Evolutionary conservation across 1,284 basidiomycete species (phyloP).

Genomic region (Agaricales sp.): DNA sequence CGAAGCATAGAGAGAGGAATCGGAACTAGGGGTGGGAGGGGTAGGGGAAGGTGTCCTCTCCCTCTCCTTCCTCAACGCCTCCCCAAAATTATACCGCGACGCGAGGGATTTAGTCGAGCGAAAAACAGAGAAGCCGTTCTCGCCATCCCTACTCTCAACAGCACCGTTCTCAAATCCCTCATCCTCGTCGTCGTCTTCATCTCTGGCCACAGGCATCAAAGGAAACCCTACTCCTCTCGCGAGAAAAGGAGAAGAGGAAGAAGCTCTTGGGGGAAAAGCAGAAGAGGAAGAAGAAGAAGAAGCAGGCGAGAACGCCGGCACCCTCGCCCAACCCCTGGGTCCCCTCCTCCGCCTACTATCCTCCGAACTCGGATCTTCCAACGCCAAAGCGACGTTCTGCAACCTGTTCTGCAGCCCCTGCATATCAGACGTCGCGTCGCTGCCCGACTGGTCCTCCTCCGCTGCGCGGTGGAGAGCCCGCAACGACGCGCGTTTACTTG

Average conservation of each 20-base stretch:
- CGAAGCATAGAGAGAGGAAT: not conserved
- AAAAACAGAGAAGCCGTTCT: not conserved
- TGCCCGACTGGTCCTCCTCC: constrained; percentile 13
- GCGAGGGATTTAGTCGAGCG: constrained; percentile 21
- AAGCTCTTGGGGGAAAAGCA: not conserved
- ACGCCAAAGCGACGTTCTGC: constrained; percentile 41
- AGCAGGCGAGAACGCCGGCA: too few species aligned
- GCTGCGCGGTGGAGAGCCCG: constrained; percentile 16
- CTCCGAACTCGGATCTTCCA: too few species aligned
- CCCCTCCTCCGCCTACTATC: too few species aligned
- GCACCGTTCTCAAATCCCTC: constrained; percentile 12
- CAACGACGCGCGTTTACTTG: too few species aligned
- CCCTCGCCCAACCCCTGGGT: constrained; percentile 16
- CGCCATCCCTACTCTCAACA: constrained; percentile 13
- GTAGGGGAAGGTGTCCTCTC: not conserved
- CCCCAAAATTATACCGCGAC: constrained; percentile 45
- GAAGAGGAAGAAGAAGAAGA: not conserved
- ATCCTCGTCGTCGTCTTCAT: too few species aligned
- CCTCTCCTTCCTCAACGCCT: constrained; percentile 31
- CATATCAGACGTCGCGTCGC: constrained; percentile 21
- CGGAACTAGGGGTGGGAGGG: not conserved
- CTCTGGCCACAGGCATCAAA: too few species aligned
- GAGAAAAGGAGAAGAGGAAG: not conserved
- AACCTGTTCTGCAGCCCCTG: constrained; percentile 42
- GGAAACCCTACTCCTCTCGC: too few species aligned